Evolutionary conservation across 108 stramenopile species (phyloP), one percentile per base, ranked within the genome.

Genomic region (Nitzschia putrida): DNA sequence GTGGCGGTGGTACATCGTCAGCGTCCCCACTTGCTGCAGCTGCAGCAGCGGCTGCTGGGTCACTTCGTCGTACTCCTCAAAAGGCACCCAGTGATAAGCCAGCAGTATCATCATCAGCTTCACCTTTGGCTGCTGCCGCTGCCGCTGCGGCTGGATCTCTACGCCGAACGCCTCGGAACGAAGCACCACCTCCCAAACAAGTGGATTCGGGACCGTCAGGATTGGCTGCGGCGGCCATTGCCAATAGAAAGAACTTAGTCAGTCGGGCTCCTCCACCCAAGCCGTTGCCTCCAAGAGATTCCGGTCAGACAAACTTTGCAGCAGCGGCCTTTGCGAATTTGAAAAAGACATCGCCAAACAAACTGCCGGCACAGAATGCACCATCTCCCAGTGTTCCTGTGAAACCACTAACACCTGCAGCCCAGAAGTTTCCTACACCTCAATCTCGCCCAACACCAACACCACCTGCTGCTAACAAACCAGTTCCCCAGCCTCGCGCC

Each of bases 1-100:
- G 41, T 3, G n/a, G n/a, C 38, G 20, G 18, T n/a, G 22, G 51
- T 8, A 5, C 52, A 20, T 25, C 42, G 34, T 22, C 64, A n/a
- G 40, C 34, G 0, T 47, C 63, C 41, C 64, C 64, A 11, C 14
- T 61, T 23, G 72, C 72, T 10, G 64, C 57, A 21, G 64, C 64
- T 16, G 59, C 59, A 25, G 72, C 72, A 6, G 53, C 60, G 29
- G 63, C 72, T 11, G 63, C 53, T 45, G 64, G 64, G 14, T 3
- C 0, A 1, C 58, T n/a, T 44, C 41, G 60, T 23, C 39, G 41
- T 0, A 22, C 39, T 18, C 63, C 63, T 4, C 47, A 73, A 50
- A 73, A 61, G 38, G 42, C 63, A 18, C 53, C 11, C 16, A 29
- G 41, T 38, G 22, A 52, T 29, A 51, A 26, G 14, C 34, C 23